Evolutionary conservation across 371 early-diverging fungal genomes (phyloP).

Genomic region (Parasitella parasitica): DNA sequence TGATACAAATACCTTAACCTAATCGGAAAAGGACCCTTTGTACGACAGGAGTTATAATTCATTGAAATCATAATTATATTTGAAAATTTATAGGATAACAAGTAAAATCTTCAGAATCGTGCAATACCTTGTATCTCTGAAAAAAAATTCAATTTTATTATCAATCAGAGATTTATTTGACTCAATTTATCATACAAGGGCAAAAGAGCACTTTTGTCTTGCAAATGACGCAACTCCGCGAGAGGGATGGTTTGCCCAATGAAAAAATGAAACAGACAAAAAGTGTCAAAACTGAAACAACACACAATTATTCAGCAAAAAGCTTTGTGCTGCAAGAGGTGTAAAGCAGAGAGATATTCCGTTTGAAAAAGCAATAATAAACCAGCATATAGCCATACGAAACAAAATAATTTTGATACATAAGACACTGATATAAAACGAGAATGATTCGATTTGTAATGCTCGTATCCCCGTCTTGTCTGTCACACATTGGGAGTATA

Average conservation of each 20-base stretch:
- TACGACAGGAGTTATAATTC: neutral
- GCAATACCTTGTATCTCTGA: neutral
- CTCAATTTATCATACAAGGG: neutral
- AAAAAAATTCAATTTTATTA: neutral
- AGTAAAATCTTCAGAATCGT: no score
- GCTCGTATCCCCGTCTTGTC: neutral
- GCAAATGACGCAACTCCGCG: conserved; percentile 8
- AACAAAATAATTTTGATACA: neutral
- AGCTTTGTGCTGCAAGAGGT: no score
- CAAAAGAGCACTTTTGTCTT: neutral
- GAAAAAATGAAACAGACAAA: neutral
- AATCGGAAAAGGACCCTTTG: neutral
- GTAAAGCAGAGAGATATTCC: no score
- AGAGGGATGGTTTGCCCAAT: neutral
- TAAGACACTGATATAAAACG: neutral
- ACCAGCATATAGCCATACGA: neutral
- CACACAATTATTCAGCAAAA: conserved; percentile 1
- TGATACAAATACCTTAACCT: no score
- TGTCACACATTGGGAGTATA: neutral
- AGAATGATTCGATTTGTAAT: neutral
- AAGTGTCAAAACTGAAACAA: neutral
- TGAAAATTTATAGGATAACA: no score
- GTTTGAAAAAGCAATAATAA: no score
- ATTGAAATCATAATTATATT: no score
- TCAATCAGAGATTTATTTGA: neutral